Evolutionary conservation across 805 yeast species (phyloP).

Genomic region (baker's yeast (Saccharomyces cerevisiae)): DNA sequence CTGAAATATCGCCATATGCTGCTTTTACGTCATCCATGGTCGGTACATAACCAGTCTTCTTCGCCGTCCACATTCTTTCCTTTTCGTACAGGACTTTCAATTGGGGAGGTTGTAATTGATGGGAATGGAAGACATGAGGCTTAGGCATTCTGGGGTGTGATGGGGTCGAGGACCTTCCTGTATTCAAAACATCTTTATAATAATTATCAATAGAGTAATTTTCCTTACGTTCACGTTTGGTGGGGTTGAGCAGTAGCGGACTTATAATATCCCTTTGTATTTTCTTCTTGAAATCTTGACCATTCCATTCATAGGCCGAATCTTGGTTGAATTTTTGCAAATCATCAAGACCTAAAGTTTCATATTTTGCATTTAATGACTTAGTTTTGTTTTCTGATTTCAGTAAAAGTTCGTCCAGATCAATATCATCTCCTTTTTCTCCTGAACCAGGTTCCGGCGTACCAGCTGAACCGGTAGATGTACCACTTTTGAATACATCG

Average conservation of each 20-base stretch:
- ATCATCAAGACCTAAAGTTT: conserved; percentile 64
- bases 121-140: conserved; percentile 75
- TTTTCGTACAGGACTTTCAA: conserved; percentile 67
- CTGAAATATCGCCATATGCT: conserved; percentile 31
- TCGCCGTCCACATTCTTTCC: conserved; percentile 71
- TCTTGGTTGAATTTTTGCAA: conserved; percentile 67
- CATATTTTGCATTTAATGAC: conserved; percentile 54
- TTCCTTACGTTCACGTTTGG: conserved; percentile 75
- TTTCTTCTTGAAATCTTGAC: conserved; percentile 65
- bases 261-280: conserved; percentile 40
- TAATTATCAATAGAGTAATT: conserved; percentile 84
- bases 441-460: conserved; percentile 26
- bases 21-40: conserved; percentile 46
- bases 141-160: conserved; percentile 78
- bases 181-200: conserved; percentile 71
- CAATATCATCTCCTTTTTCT: conserved; percentile 36
- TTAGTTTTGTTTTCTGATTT: conserved; percentile 57
- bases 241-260: conserved; percentile 73
- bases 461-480: conserved; percentile 14
- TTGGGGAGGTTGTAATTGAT: conserved; percentile 81
- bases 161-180: conserved; percentile 45
- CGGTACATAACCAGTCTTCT: conserved; percentile 60
- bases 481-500: conserved; percentile 38
- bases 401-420: conserved; percentile 51
- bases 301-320: conserved; percentile 83